These are phyloP conservation scores for Haplographium delicatum DNA, from an alignment of 495 filamentous ascomycete genomes.

Conservation along the genomic window DNA sequence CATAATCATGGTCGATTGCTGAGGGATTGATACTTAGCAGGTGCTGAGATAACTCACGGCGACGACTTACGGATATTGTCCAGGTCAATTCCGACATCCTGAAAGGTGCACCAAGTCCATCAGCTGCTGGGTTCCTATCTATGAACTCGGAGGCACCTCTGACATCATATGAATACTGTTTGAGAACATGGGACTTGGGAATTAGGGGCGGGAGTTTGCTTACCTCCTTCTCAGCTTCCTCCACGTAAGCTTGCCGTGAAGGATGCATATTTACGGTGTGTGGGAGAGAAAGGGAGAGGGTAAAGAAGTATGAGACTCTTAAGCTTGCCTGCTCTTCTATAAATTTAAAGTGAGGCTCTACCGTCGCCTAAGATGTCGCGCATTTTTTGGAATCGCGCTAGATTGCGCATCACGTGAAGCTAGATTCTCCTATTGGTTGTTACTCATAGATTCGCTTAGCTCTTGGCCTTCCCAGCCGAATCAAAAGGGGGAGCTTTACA, in stretches of 20 bases:
- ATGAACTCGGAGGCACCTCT: conserved; percentile 14
- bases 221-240: conserved; percentile 72
- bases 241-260: conserved; percentile 89
- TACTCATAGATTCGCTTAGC: no score
- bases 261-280: conserved; percentile 61
- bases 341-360: background rate
- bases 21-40: conserved; percentile 6
- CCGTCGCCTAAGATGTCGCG: no score
- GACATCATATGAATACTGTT: conserved; percentile 29
- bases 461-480: no score
- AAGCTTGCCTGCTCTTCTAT: no score
- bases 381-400: no score
- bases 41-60: background rate
- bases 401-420: no score
- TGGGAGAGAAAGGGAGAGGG: background rate
- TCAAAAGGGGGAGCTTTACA: no score
- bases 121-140: conserved; percentile 21
- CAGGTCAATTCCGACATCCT: conserved; percentile 68
- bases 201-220: conserved; percentile 30
- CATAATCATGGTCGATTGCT: conserved; percentile 86
- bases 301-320: background rate
- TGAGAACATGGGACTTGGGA: conserved; percentile 12
- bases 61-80: conserved; percentile 68
- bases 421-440: no score
- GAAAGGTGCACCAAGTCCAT: conserved; percentile 34